Conservation (phyloP, 2,329 filamentous ascomycete genomes). For the Penicillium aurantiogriseum region DNA sequence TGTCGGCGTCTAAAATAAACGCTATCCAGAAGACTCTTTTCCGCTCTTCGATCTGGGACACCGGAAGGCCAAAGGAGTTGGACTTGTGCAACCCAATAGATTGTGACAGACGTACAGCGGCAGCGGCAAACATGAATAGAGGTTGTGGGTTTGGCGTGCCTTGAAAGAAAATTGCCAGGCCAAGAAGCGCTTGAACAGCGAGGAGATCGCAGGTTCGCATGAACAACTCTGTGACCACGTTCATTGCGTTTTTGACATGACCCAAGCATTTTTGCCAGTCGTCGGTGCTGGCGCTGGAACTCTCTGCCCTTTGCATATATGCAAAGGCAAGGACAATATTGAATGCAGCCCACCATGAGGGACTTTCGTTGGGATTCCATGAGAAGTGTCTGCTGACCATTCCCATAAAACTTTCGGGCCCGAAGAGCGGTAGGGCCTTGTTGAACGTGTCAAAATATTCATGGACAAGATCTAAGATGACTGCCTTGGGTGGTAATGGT, state of each 20-base stretch:
- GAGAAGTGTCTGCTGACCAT: slow-evolving; percentile 18
- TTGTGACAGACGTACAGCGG: slow-evolving; percentile 23
- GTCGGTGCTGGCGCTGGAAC: slow-evolving; percentile 2
- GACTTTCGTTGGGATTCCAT: slow-evolving; percentile 21
- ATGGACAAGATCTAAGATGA: slow-evolving; percentile 7
- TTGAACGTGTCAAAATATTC: slow-evolving; percentile 18
- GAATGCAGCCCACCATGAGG: slow-evolving; percentile 21
- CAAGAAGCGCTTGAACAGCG: slow-evolving; percentile 22
- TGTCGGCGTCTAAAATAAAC: slow-evolving; percentile 26
- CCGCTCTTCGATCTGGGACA: slow-evolving; percentile 16
- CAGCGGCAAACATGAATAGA: slow-evolving; percentile 22
- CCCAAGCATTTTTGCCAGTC: slow-evolving; percentile 20
- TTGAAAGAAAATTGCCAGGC: slow-evolving; percentile 23
- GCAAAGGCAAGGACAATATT: slow-evolving; percentile 24
- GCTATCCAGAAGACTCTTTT: slow-evolving; percentile 23
- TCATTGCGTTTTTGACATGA: slow-evolving; percentile 22
- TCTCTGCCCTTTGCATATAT: slow-evolving; percentile 17
- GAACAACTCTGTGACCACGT: slow-evolving; percentile 18
- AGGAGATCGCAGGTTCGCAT: slow-evolving; percentile 17
- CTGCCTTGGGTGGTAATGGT: slow-evolving; percentile 9
- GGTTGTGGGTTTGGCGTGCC: slow-evolving; percentile 24
- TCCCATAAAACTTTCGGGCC: slow-evolving; percentile 7
- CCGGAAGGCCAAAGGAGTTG: slow-evolving; percentile 10
- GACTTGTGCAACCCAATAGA: slow-evolving; percentile 24
- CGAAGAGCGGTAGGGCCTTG: slow-evolving; percentile 13